Percentiles rank a stretch among this genome's conserved stretches.
These are phyloP conservation scores for Pichia phayaonensis DNA, from an alignment of 805 yeast genomes.

Conservation along the genomic window DNA sequence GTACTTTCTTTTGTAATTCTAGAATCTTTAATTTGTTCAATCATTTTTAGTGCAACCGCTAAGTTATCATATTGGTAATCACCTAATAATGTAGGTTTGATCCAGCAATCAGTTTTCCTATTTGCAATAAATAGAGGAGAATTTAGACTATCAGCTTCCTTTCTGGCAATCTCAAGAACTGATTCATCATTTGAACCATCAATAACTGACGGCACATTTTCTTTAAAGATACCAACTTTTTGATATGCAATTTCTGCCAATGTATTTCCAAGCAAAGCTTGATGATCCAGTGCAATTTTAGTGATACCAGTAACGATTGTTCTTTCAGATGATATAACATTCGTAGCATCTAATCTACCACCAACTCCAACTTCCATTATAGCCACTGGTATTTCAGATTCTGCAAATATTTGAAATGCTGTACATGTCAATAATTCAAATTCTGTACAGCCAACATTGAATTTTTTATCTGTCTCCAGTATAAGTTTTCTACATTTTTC, in stretches of 20 bases:
- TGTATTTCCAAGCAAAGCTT: conserved; percentile 61
- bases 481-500: conserved; percentile 37
- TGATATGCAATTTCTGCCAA: conserved; percentile 60
- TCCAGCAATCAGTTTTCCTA: not conserved
- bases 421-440: conserved; percentile 82
- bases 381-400: conserved; percentile 58
- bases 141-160: conserved; percentile 28
- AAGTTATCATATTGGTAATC: conserved; percentile 65
- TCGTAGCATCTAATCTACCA: conserved; percentile 84
- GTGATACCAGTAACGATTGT: conserved; percentile 66
- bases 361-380: conserved; percentile 94
- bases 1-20: conserved; percentile 25
- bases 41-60: conserved; percentile 54
- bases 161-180: conserved; percentile 41
- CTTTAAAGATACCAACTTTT: conserved; percentile 82
- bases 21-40: conserved; percentile 30
- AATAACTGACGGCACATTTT: conserved; percentile 52
- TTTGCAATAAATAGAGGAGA: conserved; percentile 23
- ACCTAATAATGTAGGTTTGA: conserved; percentile 55
- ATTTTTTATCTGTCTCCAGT: conserved; percentile 29
- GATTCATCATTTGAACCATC: conserved; percentile 56
- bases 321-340: conserved; percentile 42
- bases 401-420: conserved; percentile 69
- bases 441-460: conserved; percentile 65
- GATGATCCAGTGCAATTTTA: conserved; percentile 84